A percentile compares a stretch with the other conserved stretches of the same genome.
phyloP scores from a whole-genome alignment of 768 basidiomycete genomes.

The Mycena belliarum region DNA sequence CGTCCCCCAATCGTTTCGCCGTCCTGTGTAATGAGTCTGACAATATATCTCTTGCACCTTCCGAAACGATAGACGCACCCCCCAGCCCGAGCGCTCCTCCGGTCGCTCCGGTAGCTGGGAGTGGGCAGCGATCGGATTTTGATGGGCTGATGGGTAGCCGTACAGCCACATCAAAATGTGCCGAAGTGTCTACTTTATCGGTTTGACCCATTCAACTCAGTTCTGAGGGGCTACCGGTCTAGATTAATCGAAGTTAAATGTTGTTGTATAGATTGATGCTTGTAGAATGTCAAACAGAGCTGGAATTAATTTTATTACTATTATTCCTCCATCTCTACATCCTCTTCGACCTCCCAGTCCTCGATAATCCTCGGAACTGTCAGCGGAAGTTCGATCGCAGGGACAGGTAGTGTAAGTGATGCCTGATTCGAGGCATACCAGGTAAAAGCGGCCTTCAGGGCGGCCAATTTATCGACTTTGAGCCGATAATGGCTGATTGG shows the following conservation, averaged over 20 bases:
- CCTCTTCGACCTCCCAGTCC: conserved; percentile 5
- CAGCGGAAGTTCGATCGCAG: background rate
- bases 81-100: too few relatives aligned
- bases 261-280: too few relatives aligned
- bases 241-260: too few relatives aligned
- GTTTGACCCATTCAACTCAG: too few relatives aligned
- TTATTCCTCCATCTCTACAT: conserved; percentile 11
- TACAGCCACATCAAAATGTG: too few relatives aligned
- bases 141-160: background rate
- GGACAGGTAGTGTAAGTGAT: background rate
- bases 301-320: background rate
- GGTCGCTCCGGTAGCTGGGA: too few relatives aligned
- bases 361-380: background rate
- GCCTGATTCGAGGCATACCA: background rate
- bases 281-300: background rate
- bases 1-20: too few relatives aligned
- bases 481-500: background rate
- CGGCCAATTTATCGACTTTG: background rate
- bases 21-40: too few relatives aligned
- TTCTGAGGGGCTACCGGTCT: too few relatives aligned
- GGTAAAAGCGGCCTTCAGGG: background rate
- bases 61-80: too few relatives aligned
- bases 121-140: background rate
- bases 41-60: too few relatives aligned
- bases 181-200: too few relatives aligned